Evolutionary conservation across 768 basidiomycete genomes (phyloP).

Genomic region (Pisolithus microcarpus): DNA sequence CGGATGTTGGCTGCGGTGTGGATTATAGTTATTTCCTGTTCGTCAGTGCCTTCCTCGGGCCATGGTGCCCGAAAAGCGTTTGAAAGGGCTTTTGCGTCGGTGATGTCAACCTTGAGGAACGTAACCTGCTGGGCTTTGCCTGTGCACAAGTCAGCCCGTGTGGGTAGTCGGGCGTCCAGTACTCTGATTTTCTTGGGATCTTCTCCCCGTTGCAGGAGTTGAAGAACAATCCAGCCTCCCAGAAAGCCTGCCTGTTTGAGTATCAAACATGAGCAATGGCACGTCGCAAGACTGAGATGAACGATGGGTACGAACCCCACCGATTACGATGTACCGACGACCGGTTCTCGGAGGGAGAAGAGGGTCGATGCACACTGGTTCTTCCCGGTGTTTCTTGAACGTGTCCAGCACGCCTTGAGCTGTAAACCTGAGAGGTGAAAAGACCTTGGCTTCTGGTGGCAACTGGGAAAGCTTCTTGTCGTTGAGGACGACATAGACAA

Average conservation of each 20-base stretch:
- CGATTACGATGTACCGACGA: slow-evolving; percentile 67
- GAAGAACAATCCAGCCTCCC: slow-evolving; percentile 71
- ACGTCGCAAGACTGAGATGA: not conserved
- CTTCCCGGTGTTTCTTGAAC: slow-evolving; percentile 30
- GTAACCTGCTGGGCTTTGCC: slow-evolving; percentile 47
- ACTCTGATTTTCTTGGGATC: slow-evolving; percentile 57
- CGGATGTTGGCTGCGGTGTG: slow-evolving; percentile 75
- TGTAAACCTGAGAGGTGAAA: slow-evolving; percentile 49
- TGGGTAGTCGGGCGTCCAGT: slow-evolving; percentile 58
- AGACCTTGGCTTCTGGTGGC: slow-evolving; percentile 39
- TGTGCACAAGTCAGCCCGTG: slow-evolving; percentile 46
- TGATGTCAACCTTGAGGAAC: slow-evolving; percentile 55
- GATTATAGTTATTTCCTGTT: slow-evolving; percentile 51
- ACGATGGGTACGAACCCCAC: slow-evolving; percentile 46
- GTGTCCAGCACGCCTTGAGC: slow-evolving; percentile 34
- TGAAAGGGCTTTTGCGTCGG: slow-evolving; percentile 44
- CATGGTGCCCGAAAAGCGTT: slow-evolving; percentile 61
- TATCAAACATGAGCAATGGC: not conserved
- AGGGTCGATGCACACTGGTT: slow-evolving; percentile 31
- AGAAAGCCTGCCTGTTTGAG: slow-evolving; percentile 57
- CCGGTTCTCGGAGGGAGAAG: slow-evolving; percentile 64
- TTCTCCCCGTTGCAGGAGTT: slow-evolving; percentile 65
- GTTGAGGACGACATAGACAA: slow-evolving; percentile 43
- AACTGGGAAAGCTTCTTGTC: slow-evolving; percentile 46
- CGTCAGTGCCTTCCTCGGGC: slow-evolving; percentile 30